A percentile compares a stretch with the other conserved stretches of the same genome.
Evolutionary conservation across 495 filamentous ascomycete species (phyloP).

Genomic region (Penicillium daleae): DNA sequence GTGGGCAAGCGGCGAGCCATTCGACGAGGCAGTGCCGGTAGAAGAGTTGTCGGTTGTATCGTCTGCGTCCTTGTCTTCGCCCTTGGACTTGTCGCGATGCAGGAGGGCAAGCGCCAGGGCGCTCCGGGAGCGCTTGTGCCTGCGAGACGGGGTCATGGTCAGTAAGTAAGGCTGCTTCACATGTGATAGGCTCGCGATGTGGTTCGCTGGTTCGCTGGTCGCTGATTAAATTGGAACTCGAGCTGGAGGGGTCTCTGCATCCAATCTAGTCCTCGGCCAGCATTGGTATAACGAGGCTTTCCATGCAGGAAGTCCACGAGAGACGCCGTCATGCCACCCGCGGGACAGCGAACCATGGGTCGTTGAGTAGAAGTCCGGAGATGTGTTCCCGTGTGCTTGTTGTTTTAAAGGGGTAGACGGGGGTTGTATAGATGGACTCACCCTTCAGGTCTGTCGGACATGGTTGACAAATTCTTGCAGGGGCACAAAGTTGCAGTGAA

Average conservation of each 20-base stretch:
- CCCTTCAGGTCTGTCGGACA: constrained; percentile 37
- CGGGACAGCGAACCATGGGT: constrained; percentile 25
- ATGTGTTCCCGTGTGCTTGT: background rate
- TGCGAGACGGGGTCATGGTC: constrained; percentile 33
- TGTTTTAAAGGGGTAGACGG: background rate
- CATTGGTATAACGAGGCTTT: background rate
- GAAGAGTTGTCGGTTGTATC: constrained; percentile 38
- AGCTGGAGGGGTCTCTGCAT: background rate
- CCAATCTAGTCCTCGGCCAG: background rate
- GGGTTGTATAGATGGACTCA: constrained; percentile 17
- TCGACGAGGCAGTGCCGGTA: constrained; percentile 32
- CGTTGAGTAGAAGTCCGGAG: constrained; percentile 2
- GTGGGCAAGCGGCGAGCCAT: constrained; percentile 33
- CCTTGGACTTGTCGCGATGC: constrained; percentile 53
- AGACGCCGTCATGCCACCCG: constrained; percentile 11
- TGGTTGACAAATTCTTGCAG: constrained; percentile 13
- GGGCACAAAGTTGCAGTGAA: constrained; percentile 8
- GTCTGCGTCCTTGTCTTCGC: constrained; percentile 38
- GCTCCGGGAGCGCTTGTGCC: constrained; percentile 60
- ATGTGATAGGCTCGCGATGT: constrained; percentile 21
- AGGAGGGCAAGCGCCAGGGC: constrained; percentile 55
- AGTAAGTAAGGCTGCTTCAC: constrained; percentile 32
- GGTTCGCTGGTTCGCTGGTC: constrained; percentile 1
- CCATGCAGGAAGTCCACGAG: background rate
- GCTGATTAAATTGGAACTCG: background rate